Base-by-base conservation (phyloP, 176 grass and related monocot genomes). In the Carex cristatella region DNA sequence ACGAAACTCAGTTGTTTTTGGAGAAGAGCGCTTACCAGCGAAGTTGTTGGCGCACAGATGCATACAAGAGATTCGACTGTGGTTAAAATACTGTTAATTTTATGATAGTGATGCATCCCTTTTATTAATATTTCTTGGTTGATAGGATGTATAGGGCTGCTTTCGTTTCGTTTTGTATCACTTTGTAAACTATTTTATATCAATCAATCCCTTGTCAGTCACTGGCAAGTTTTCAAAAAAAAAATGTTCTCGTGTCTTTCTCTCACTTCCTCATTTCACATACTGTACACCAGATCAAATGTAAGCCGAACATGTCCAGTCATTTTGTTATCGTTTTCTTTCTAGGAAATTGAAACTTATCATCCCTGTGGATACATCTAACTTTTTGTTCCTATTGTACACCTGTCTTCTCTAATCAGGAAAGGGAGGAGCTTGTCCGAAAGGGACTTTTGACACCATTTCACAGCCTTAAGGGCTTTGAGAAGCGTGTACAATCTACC, bases 381-480 rank as follows among this genome's bases (percentile, higher is more conserved):
- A 71, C 14, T 0, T 28, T 10, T 31, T 72, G 2, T 76, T 28
- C 48, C 9, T 55, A 76, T 31, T 76, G 72, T 12, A 31, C 48
- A 77, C 28, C 49, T 77, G 49, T 55, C 19, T 31, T 85, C 32
- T 87, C 62, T 82, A 51, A 86, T 73, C 2, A 98, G 95, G 88
- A 94, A 85, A 94, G 91, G 80, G 95, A 98, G 82, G 89, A 93
- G 87, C 82, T 94, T 56, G 88, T 94, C 44, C 89, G 95, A 61
- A 98, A 94, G 79, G 94, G 94, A 15, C 70, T 98, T n/a, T 83
- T 98, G 56, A 98, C 95, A 79, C 95, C 95, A 38, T 98, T 98
- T 85, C 95, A 98, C 77, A 98, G 82, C 84, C 76, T 98, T 76
- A 94, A 92, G 75, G 95, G 93, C 49, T 98, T 98, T 83, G 95